Conservation (phyloP, 495 filamentous ascomycete genomes). For the Penicillium lagena region DNA sequence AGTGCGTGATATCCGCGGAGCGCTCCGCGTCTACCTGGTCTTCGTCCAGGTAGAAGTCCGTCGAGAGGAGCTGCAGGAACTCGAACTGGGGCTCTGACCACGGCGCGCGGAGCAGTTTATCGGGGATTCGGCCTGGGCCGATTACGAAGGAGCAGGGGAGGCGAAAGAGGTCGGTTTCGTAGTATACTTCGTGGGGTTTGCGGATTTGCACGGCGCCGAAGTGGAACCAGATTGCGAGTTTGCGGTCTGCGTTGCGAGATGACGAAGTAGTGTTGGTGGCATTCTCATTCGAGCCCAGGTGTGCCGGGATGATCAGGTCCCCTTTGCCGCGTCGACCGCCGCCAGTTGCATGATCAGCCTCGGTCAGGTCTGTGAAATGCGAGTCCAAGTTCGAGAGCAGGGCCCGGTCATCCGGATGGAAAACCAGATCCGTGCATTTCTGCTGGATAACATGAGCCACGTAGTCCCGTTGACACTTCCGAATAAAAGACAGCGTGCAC, state of each 20-base stretch:
- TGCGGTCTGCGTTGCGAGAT: constrained; percentile 10
- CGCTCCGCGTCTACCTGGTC: constrained; percentile 10
- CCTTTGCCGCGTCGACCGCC: constrained; percentile 19
- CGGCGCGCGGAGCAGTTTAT: constrained; percentile 35
- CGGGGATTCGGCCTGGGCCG: constrained; percentile 24
- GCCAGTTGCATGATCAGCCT: constrained; percentile 9
- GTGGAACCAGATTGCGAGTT: constrained; percentile 31
- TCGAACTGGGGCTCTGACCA: constrained; percentile 37
- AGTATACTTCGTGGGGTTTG: constrained; percentile 13
- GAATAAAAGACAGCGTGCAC: constrained; percentile 37
- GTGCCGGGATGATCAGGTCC: constrained; percentile 22
- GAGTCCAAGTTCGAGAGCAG: constrained; percentile 11
- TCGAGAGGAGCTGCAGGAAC: constrained; percentile 30
- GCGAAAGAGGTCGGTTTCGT: constrained; percentile 24
- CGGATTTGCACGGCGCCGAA: constrained; percentile 30
- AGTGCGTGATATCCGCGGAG: constrained; percentile 8
- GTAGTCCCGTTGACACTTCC: constrained; percentile 34
- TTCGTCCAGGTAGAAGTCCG: constrained; percentile 31
- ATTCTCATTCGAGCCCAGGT: not conserved
- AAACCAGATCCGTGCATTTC: constrained; percentile 19
- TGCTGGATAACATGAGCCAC: constrained; percentile 23
- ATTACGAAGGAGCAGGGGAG: constrained; percentile 20
- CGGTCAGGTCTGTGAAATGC: constrained; percentile 12
- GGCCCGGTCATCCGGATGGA: constrained; percentile 13
- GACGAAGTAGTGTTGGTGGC: not conserved